These are phyloP conservation scores for Bipolaris zeicola DNA, from an alignment of 2,329 filamentous ascomycete genomes.

Conservation along the genomic window DNA sequence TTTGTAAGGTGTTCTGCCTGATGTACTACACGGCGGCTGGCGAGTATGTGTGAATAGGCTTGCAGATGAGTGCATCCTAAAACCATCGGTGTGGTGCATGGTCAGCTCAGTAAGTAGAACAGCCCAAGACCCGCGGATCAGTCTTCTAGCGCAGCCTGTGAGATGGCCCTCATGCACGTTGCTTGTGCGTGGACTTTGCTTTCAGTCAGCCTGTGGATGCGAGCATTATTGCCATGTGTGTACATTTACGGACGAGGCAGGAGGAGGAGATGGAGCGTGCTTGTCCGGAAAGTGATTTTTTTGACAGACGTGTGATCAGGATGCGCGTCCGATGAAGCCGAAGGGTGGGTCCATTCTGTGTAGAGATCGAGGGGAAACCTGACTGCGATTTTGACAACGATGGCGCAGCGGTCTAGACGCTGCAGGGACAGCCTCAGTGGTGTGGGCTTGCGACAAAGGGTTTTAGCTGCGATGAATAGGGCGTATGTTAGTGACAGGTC, in stretches of 20 bases:
- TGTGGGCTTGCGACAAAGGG: neutral
- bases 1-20: neutral
- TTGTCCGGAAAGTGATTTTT: neutral
- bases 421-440: neutral
- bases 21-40: neutral
- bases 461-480: slow-evolving; percentile 3
- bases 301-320: slow-evolving; percentile 2
- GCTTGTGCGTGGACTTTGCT: neutral
- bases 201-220: too few relatives aligned
- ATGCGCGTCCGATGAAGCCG: neutral
- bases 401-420: slow-evolving; percentile 12
- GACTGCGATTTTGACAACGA: slow-evolving; percentile 1
- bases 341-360: slow-evolving; percentile 5
- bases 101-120: neutral
- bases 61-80: neutral
- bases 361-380: slow-evolving; percentile 2
- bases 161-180: neutral
- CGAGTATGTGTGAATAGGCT: neutral
- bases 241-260: too few relatives aligned
- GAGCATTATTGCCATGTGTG: too few relatives aligned
- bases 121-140: neutral
- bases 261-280: neutral
- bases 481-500: slow-evolving; percentile 3
- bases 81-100: neutral
- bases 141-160: slow-evolving; percentile 6